Evolutionary conservation across 352 stramenopile species (phyloP).

Genomic region (Phytopythium mirpurense): DNA sequence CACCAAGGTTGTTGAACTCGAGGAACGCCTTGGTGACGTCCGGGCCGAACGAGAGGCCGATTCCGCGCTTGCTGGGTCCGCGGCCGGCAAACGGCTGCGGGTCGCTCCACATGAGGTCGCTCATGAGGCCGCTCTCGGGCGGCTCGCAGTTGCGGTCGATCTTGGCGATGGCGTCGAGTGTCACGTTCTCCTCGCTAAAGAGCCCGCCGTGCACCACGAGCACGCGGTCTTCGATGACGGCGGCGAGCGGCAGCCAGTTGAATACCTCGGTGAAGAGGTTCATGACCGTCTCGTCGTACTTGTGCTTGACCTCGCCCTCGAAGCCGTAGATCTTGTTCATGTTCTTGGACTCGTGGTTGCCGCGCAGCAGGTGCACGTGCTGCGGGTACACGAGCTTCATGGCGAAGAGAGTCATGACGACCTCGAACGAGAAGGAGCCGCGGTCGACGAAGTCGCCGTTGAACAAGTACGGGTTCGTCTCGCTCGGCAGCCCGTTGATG

Average conservation of each 20-base stretch:
- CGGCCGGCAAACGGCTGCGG: constrained; percentile 96
- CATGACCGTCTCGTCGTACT: constrained; percentile 99
- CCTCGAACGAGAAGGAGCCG: constrained; percentile 98
- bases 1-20: constrained; percentile 93
- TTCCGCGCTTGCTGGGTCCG: constrained; percentile 93
- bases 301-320: constrained; percentile 98
- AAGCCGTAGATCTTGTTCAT: constrained; percentile 99
- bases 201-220: constrained; percentile 98
- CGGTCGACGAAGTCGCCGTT: constrained; percentile 99
- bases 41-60: constrained; percentile 97
- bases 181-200: constrained; percentile 92
- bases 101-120: constrained; percentile 93
- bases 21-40: constrained; percentile 98
- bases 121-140: constrained; percentile 91
- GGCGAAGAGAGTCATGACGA: constrained; percentile 96
- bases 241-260: constrained; percentile 93
- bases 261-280: constrained; percentile 99
- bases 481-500: constrained; percentile 94
- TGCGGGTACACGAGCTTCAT: constrained; percentile 95
- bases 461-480: constrained; percentile 98
- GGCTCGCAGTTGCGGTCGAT: constrained; percentile 95
- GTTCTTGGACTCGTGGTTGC: constrained; percentile 99
- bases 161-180: constrained; percentile 92
- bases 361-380: constrained; percentile 92
- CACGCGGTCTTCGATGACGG: constrained; percentile 92